Conservation (phyloP, 1,284 basidiomycete genomes). For the Cystobasidiaceae sp. region DNA sequence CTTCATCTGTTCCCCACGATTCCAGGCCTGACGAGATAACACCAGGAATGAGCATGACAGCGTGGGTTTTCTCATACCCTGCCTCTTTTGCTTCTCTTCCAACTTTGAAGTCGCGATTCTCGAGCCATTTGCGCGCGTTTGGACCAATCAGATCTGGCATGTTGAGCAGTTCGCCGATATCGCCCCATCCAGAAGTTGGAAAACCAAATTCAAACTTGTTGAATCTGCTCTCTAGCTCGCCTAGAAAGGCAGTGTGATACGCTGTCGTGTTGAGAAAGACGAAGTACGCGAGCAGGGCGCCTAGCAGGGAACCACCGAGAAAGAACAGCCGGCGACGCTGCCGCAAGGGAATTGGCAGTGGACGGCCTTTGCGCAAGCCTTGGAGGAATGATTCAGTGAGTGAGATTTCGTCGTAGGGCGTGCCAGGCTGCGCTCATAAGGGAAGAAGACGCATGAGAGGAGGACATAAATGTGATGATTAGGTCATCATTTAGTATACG, state of each 20-base stretch:
- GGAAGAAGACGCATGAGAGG: background rate
- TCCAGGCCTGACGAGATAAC: slow-evolving; percentile 58
- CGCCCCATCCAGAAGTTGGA: slow-evolving; percentile 16
- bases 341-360: slow-evolving; percentile 14
- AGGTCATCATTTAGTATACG: background rate
- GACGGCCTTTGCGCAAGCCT: slow-evolving; percentile 8
- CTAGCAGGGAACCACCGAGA: slow-evolving; percentile 22
- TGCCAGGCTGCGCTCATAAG: slow-evolving; percentile 16
- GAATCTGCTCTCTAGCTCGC: slow-evolving; percentile 16
- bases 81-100: slow-evolving; percentile 65
- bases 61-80: slow-evolving; percentile 66
- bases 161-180: slow-evolving; percentile 23
- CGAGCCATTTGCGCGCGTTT: slow-evolving; percentile 21
- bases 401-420: slow-evolving; percentile 25
- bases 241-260: slow-evolving; percentile 16
- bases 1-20: slow-evolving; percentile 73
- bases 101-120: slow-evolving; percentile 43
- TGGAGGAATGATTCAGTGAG: slow-evolving; percentile 26
- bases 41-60: slow-evolving; percentile 59
- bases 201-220: slow-evolving; percentile 25
- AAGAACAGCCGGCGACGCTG: slow-evolving; percentile 27
- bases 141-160: slow-evolving; percentile 27
- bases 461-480: background rate
- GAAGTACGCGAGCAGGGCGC: slow-evolving; percentile 17
- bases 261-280: slow-evolving; percentile 15